These are phyloP conservation scores for Umbelopsis vinacea DNA, from an alignment of 192 early-diverging fungal species.

Conservation along the genomic window DNA sequence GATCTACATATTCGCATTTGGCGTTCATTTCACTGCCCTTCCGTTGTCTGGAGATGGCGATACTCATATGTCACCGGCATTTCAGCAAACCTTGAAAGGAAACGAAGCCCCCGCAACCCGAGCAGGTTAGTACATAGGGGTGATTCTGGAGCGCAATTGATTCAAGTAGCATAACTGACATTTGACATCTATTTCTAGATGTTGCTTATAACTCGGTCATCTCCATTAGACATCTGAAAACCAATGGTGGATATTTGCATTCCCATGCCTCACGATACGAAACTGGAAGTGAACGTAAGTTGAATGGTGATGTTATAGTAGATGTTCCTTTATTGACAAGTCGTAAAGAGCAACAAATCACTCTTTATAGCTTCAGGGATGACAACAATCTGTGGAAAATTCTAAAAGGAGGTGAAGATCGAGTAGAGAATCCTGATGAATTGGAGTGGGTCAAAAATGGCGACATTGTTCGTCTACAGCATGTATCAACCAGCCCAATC, in stretches of 20 bases:
- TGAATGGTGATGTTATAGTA: neutral
- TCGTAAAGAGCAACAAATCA: constrained; percentile 76
- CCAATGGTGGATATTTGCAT: constrained; percentile 79
- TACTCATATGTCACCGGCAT: constrained; percentile 87
- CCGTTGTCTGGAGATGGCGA: constrained; percentile 85
- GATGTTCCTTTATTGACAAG: constrained; percentile 34
- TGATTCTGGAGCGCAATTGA: neutral
- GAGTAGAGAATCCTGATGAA: constrained; percentile 29
- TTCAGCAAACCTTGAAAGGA: constrained; percentile 82
- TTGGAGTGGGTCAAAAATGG: constrained; percentile 65
- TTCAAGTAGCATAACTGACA: neutral
- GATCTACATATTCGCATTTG: constrained; percentile 86
- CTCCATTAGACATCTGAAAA: constrained; percentile 68
- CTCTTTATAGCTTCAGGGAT: constrained; percentile 76
- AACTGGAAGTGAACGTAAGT: constrained; percentile 69
- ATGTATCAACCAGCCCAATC: constrained; percentile 58
- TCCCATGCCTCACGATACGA: constrained; percentile 71
- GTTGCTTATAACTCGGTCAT: constrained; percentile 67
- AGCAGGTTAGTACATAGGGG: constrained; percentile 42
- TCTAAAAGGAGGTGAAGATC: constrained; percentile 36
- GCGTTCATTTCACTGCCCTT: constrained; percentile 87
- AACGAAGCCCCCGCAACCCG: constrained; percentile 56
- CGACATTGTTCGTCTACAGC: constrained; percentile 78
- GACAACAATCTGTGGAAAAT: constrained; percentile 82
- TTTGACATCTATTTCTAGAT: constrained; percentile 40